These are phyloP conservation scores for Arthrobotrys sphaeroides DNA, from an alignment of 2,329 filamentous ascomycete species.

Conservation along the genomic window DNA sequence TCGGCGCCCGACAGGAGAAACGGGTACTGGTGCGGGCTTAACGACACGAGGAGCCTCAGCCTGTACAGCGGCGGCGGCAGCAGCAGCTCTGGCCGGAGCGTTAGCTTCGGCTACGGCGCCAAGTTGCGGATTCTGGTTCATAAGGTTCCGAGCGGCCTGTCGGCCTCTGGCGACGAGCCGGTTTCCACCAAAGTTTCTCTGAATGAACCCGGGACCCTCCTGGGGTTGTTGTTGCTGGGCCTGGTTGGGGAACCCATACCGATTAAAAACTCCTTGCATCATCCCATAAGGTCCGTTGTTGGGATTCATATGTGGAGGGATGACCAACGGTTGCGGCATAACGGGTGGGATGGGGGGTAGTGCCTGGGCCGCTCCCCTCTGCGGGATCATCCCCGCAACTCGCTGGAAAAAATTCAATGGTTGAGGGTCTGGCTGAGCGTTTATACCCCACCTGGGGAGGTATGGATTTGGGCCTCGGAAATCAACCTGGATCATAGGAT, in stretches of 20 bases:
- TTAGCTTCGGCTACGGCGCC: background rate
- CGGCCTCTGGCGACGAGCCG: slow-evolving; percentile 9
- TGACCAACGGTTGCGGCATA: background rate
- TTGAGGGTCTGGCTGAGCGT: too few relatives aligned
- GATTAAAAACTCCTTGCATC: background rate
- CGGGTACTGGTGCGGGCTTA: background rate
- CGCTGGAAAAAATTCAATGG: slow-evolving; percentile 25
- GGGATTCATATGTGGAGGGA: background rate
- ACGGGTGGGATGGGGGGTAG: background rate
- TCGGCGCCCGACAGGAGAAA: background rate
- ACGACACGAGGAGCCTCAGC: background rate
- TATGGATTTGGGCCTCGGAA: slow-evolving; percentile 4
- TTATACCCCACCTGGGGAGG: too few relatives aligned
- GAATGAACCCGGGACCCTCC: slow-evolving; percentile 21
- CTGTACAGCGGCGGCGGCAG: background rate
- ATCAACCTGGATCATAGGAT: slow-evolving; percentile 40
- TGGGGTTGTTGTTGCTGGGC: background rate
- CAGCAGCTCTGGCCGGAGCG: background rate
- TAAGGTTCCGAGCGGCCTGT: background rate
- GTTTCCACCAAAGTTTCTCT: slow-evolving; percentile 43
- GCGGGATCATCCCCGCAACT: background rate
- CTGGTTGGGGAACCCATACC: background rate
- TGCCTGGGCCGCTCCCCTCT: background rate
- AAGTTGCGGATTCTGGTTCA: background rate
- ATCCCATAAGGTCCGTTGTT: background rate